Conservation (phyloP, 176 grass and related monocot genomes). For the Oryza glumipatula region DNA sequence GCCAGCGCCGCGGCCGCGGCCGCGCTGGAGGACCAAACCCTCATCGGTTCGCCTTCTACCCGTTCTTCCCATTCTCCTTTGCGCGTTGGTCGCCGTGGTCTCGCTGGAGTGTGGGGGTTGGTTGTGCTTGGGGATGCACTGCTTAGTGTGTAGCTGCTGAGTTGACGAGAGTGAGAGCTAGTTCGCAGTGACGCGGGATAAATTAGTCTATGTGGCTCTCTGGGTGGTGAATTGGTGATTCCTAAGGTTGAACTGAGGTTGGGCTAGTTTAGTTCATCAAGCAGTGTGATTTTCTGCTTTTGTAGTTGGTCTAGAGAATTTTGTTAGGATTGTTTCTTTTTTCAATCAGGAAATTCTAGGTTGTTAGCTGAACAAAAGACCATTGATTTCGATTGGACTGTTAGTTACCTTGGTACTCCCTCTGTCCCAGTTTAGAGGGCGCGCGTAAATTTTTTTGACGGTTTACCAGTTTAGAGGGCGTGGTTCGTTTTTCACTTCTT, state of each 20-base stretch:
- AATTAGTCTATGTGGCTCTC: background rate
- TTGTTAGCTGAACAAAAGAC: background rate
- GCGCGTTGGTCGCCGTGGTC: background rate
- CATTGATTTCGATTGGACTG: background rate
- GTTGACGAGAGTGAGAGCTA: background rate
- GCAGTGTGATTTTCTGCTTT: background rate
- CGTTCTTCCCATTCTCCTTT: background rate
- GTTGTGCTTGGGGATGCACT: background rate
- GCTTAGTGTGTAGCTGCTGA: slow-evolving; percentile 10
- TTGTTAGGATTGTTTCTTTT: background rate
- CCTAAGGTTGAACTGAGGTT: background rate
- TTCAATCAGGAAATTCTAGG: background rate
- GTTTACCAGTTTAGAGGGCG: no score
- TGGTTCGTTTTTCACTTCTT: no score
- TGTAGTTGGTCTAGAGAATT: background rate
- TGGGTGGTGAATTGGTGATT: background rate
- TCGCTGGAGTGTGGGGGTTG: background rate
- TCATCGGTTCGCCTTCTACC: slow-evolving; percentile 38
- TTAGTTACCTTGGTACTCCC: background rate
- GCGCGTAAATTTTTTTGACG: no score
- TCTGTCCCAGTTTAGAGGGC: no score
- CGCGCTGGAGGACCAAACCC: slow-evolving; percentile 25
- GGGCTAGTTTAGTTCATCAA: background rate
- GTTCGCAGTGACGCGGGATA: background rate
- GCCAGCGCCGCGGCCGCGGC: slow-evolving; percentile 26